These are phyloP conservation scores for Syncephalastrum sp. DNA, from an alignment of 371 early-diverging fungal species.

Conservation along the genomic window DNA sequence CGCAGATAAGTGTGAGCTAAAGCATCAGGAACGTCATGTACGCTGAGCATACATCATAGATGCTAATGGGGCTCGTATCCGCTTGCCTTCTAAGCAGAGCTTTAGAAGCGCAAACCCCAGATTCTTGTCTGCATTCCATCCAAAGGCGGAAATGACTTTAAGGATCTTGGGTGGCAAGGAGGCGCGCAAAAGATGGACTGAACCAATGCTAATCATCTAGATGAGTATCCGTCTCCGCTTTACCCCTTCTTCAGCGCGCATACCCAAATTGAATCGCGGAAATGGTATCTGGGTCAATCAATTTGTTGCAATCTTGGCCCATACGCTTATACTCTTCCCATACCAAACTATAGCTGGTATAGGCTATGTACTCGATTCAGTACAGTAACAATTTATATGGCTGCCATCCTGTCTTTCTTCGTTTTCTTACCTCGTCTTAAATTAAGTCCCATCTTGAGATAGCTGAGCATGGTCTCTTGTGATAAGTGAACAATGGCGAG, in stretches of 20 bases:
- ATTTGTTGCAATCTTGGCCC: slow-evolving; percentile 34
- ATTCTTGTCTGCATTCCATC: slow-evolving; percentile 54
- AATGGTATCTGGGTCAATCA: slow-evolving; percentile 36
- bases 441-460: slow-evolving; percentile 56
- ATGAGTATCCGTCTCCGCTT: background rate
- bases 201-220: slow-evolving; percentile 44
- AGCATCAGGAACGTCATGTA: background rate
- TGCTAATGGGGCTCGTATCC: slow-evolving; percentile 55
- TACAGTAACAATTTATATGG: background rate
- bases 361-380: slow-evolving; percentile 16
- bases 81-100: slow-evolving; percentile 46
- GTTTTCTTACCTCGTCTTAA: slow-evolving; percentile 48
- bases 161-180: slow-evolving; percentile 55
- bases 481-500: slow-evolving; percentile 53
- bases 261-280: slow-evolving; percentile 46
- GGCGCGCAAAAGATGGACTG: slow-evolving; percentile 53
- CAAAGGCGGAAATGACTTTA: slow-evolving; percentile 50
- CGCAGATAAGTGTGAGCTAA: background rate
- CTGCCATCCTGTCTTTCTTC: background rate
- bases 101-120: slow-evolving; percentile 57
- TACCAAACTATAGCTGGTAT: slow-evolving; percentile 37
- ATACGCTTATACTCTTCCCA: slow-evolving; percentile 45
- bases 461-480: slow-evolving; percentile 57
- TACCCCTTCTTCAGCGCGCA: background rate
- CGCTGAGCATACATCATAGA: slow-evolving; percentile 41